Percentiles rank a stretch among this genome's conserved stretches.
These are phyloP conservation scores for Hymenoscyphus scutula DNA, from an alignment of 2,329 filamentous ascomycete genomes.

Conservation along the genomic window DNA sequence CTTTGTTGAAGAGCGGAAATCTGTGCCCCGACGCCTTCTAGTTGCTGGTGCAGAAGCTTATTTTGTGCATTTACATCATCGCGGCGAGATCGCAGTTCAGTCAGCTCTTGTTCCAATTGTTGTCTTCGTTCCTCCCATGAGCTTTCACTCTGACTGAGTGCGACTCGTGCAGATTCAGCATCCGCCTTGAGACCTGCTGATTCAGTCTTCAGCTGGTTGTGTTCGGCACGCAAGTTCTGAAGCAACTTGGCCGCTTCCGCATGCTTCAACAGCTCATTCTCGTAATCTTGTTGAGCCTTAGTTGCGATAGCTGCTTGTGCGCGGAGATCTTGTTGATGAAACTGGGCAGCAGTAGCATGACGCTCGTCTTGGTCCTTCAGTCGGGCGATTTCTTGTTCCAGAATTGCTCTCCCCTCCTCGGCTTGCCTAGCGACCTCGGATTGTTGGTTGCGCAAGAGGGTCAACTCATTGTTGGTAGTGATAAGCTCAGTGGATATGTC, in stretches of 20 bases:
- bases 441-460: constrained; percentile 74
- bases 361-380: constrained; percentile 82
- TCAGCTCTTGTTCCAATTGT: constrained; percentile 78
- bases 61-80: constrained; percentile 89
- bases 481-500: constrained; percentile 81
- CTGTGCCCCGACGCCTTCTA: constrained; percentile 79
- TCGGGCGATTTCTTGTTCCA: constrained; percentile 76
- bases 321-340: constrained; percentile 87
- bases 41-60: constrained; percentile 81
- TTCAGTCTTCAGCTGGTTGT: constrained; percentile 79
- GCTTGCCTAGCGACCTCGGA: constrained; percentile 68
- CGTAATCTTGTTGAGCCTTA: constrained; percentile 92
- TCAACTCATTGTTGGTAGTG: constrained; percentile 78
- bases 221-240: constrained; percentile 73
- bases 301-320: constrained; percentile 91
- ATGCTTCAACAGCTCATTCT: constrained; percentile 90
- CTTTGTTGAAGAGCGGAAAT: constrained; percentile 77
- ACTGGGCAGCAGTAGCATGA: constrained; percentile 74
- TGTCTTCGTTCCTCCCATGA: constrained; percentile 84
- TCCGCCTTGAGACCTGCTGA: constrained; percentile 73
- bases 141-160: constrained; percentile 74
- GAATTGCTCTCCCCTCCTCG: constrained; percentile 76
- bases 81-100: constrained; percentile 72
- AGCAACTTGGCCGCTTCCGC: constrained; percentile 88
- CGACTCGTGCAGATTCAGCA: constrained; percentile 79